Conservation (phyloP, 495 filamentous ascomycete genomes). For the Ramalina intermedia region DNA sequence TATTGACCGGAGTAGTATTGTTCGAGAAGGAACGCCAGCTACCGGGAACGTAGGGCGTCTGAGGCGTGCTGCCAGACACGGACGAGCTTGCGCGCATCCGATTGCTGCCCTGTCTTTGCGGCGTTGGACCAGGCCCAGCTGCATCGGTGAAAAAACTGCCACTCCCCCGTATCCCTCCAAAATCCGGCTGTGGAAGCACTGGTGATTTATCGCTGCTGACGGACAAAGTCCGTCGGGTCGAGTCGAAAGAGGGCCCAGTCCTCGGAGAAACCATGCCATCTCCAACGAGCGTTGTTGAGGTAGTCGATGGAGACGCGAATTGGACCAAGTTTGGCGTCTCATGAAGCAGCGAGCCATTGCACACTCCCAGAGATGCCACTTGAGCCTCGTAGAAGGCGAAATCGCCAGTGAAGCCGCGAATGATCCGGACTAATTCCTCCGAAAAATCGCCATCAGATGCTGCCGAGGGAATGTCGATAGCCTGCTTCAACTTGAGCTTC, state of each 20-base stretch:
- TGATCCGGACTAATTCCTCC: conserved; percentile 25
- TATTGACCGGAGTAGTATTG: conserved; percentile 13
- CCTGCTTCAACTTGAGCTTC: conserved; percentile 61
- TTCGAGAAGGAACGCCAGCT: conserved; percentile 17
- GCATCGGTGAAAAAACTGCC: conserved; percentile 15
- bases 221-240: conserved; percentile 39
- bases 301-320: conserved; percentile 37
- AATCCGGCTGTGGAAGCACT: conserved; percentile 22
- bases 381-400: conserved; percentile 43
- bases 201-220: conserved; percentile 51
- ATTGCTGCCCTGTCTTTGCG: neutral
- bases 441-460: conserved; percentile 29
- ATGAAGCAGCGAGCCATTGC: conserved; percentile 41
- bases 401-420: conserved; percentile 57
- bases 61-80: conserved; percentile 29
- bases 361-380: conserved; percentile 37
- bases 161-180: conserved; percentile 11
- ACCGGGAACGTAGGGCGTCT: conserved; percentile 16
- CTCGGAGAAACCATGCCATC: conserved; percentile 26
- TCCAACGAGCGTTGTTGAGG: conserved; percentile 8
- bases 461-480: conserved; percentile 58
- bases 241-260: conserved; percentile 24
- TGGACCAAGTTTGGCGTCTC: conserved; percentile 37
- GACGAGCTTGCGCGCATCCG: conserved; percentile 22
- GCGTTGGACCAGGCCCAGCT: neutral